These are phyloP conservation scores for Coemansia sp. DNA, from an alignment of 192 early-diverging fungal species.

Conservation along the genomic window DNA sequence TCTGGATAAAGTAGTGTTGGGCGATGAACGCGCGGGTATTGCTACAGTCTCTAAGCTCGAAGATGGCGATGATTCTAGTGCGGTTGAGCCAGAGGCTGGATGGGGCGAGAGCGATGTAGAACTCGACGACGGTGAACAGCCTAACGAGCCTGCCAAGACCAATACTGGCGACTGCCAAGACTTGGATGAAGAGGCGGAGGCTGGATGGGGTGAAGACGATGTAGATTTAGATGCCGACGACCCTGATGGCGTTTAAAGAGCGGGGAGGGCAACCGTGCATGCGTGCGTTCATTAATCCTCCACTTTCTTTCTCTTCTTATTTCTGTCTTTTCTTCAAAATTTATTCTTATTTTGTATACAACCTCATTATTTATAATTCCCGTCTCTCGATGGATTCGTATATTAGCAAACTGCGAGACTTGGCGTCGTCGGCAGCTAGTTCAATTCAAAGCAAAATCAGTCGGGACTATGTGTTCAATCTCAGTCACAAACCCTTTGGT, in stretches of 20 bases:
- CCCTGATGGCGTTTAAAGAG: slow-evolving; percentile 4
- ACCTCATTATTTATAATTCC: not conserved
- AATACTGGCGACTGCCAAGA: slow-evolving; percentile 5
- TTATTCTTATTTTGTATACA: too few relatives aligned
- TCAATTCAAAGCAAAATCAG: slow-evolving; percentile 50
- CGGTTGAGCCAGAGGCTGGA: not conserved
- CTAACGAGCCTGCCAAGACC: too few relatives aligned
- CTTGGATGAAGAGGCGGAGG: slow-evolving; percentile 4
- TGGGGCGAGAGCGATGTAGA: slow-evolving; percentile 6
- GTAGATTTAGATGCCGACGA: slow-evolving; percentile 27
- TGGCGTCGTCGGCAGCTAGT: slow-evolving; percentile 46
- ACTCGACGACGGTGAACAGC: not conserved
- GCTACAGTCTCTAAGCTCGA: not conserved
- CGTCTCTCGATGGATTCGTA: slow-evolving; percentile 34
- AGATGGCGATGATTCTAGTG: not conserved
- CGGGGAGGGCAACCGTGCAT: too few relatives aligned
- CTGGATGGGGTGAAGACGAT: slow-evolving; percentile 12
- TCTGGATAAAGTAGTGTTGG: slow-evolving; percentile 24
- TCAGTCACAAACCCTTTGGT: slow-evolving; percentile 7
- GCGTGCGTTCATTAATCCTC: not conserved
- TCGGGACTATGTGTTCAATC: slow-evolving; percentile 37
- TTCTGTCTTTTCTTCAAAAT: not conserved
- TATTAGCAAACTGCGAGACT: slow-evolving; percentile 47
- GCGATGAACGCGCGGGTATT: not conserved
- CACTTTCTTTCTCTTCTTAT: slow-evolving; percentile 1